These are phyloP conservation scores for Oidium heveae DNA, from an alignment of 2,329 filamentous ascomycete genomes.

Conservation along the genomic window DNA sequence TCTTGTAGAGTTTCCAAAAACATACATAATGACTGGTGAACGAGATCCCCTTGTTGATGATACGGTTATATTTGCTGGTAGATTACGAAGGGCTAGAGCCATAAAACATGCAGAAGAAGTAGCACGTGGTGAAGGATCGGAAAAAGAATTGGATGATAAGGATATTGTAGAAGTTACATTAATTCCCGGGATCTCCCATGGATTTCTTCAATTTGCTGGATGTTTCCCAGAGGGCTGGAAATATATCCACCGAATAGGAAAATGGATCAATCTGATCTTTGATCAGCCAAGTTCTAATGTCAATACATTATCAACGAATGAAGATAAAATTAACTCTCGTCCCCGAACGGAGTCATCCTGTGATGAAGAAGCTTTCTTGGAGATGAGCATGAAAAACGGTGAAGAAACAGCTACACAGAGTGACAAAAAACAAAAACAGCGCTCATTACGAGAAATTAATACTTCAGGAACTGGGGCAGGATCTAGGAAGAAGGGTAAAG, in stretches of 20 bases:
- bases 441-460: constrained; percentile 6
- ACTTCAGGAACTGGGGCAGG: background rate
- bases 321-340: constrained; percentile 4
- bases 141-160: constrained; percentile 39
- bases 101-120: constrained; percentile 24
- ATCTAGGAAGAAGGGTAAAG: constrained; percentile 2
- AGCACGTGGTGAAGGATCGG: constrained; percentile 26
- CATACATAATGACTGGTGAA: constrained; percentile 83
- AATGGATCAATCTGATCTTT: constrained; percentile 67
- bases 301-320: constrained; percentile 17
- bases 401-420: constrained; percentile 7
- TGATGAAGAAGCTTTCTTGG: constrained; percentile 58
- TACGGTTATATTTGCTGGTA: constrained; percentile 82
- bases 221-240: constrained; percentile 81
- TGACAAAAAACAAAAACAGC: constrained; percentile 10
- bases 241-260: constrained; percentile 51
- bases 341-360: constrained; percentile 18
- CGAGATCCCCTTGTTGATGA: constrained; percentile 89
- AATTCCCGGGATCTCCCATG: constrained; percentile 74
- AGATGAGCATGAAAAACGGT: constrained; percentile 38
- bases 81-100: constrained; percentile 57
- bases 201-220: constrained; percentile 74
- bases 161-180: constrained; percentile 61
- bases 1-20: constrained; percentile 72
- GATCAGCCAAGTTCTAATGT: constrained; percentile 11